Base-by-base conservation (phyloP, 768 basidiomycete species). In the Candolleomyces eurysporus region DNA sequence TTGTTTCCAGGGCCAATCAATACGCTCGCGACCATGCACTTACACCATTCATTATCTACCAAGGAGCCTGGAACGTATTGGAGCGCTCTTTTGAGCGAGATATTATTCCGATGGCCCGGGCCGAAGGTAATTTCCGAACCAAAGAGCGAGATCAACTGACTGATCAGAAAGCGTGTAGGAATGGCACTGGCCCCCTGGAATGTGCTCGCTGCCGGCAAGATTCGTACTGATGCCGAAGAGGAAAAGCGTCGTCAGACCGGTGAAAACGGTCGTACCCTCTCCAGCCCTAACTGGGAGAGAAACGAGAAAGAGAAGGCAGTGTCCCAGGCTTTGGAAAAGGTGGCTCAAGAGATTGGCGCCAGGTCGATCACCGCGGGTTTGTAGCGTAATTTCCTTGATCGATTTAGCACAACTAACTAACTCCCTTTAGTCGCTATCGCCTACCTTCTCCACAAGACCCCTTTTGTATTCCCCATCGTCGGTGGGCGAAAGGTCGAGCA, bases 31-130 rank as follows among this genome's bases (percentile, higher is more conserved):
- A 75, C 32, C 78, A 84, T 48, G 82, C 75, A 0, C 69, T 81
- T 56, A 78, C 80, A 0, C 84, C 80, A 3, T 87, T 86, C 66
- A 73, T 75, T 26, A 73, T 86, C 31, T 86, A 85, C 67, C 84
- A 82, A 71, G 84, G 80, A 3, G 60, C 57, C 7, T 82, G 79
- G 79, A 79, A 74, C 64, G 68, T 79, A 17, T 68, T 81, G 60
- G 64, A 75, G 5, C 76, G 84, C 43, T 78, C 79, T 30, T 74
- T 84, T 49, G 84, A 86, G 68, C 75, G 83, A 8, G 84, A 85
- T 1, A 81, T 85, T 58, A 79, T 85, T 57, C 79, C 79, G 8
- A 79, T 73, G 80, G 77, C 68, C 54, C 73, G 67, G 60, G 72
- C 60, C 52, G 76, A 68, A 78, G 82, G 71, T 82, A 72, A 21